phyloP scores from a whole-genome alignment of 1,139 yeast genomes.

The Geotrichum restrictum region DNA sequence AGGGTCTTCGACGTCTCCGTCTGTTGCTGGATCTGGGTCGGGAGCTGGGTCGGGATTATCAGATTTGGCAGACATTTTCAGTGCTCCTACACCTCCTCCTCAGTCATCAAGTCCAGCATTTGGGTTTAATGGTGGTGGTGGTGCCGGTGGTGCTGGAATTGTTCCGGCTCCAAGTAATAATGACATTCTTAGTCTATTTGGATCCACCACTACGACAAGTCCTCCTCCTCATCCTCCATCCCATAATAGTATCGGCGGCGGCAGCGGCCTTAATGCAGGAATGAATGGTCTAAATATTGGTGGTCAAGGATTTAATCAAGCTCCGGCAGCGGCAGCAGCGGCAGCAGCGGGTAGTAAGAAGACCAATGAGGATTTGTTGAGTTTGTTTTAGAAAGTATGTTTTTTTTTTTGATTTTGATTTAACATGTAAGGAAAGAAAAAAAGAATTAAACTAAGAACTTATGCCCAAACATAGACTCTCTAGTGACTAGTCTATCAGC shows the following conservation, averaged over 20 bases:
- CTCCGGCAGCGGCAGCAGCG: conserved; percentile 1
- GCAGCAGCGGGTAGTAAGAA: conserved; percentile 24
- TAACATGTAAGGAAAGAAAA: neutral
- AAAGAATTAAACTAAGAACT: no score
- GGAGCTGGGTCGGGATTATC: conserved; percentile 26
- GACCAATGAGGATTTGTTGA: conserved; percentile 52
- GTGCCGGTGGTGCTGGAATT: conserved; percentile 22
- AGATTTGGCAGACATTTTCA: conserved; percentile 37
- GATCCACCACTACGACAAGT: conserved; percentile 33
- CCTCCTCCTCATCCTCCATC: conserved; percentile 27
- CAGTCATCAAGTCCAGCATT: neutral
- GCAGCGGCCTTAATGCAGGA: conserved; percentile 21
- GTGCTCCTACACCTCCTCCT: conserved; percentile 35
- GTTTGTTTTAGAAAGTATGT: conserved; percentile 38
- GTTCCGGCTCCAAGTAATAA: conserved; percentile 36
- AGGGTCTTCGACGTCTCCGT: conserved; percentile 28
- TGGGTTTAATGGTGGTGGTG: neutral
- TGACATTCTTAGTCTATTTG: conserved; percentile 48
- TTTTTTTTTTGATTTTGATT: neutral
- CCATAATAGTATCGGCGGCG: neutral
- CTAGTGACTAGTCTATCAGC: no score
- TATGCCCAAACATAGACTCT: no score
- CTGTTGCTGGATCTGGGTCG: conserved; percentile 25
- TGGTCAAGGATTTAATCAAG: no score
- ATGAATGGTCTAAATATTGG: conserved; percentile 30